phyloP scores from a whole-genome alignment of 2,329 filamentous ascomycete genomes.

The Ceratocystis harringtonii region DNA sequence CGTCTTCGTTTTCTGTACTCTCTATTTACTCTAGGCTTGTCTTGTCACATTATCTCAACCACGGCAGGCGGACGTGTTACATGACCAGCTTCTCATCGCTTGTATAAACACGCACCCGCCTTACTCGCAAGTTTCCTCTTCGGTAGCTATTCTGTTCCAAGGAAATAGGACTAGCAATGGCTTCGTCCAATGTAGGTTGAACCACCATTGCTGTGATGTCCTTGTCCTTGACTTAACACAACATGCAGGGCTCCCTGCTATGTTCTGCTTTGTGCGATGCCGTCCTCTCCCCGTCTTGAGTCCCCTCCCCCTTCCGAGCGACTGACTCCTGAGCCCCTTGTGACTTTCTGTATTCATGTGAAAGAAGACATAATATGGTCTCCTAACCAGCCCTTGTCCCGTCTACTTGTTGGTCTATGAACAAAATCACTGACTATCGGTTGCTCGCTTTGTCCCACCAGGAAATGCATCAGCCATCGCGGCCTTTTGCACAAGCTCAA shows the following conservation, averaged over 20 bases:
- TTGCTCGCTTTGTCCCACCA: conserved; percentile 26
- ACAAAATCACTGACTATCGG: conserved; percentile 18
- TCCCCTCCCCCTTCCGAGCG: neutral
- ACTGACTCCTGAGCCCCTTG: neutral
- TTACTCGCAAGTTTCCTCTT: conserved; percentile 14
- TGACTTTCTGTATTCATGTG: neutral
- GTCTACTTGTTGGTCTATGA: conserved; percentile 9
- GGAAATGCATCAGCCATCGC: conserved; percentile 51
- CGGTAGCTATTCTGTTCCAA: conserved; percentile 17
- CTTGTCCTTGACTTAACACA: conserved; percentile 17
- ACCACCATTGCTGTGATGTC: conserved; percentile 17
- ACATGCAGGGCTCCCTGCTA: neutral
- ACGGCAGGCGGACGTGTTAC: conserved; percentile 6
- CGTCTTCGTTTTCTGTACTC: neutral
- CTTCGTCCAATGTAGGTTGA: conserved; percentile 18
- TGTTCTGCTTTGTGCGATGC: conserved; percentile 9
- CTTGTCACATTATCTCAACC: neutral
- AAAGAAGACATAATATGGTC: neutral
- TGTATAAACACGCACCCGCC: conserved; percentile 10
- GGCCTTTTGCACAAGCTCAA: conserved; percentile 30
- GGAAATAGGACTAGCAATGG: conserved; percentile 18
- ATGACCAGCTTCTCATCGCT: neutral
- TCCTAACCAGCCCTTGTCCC: neutral
- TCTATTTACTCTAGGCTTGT: conserved; percentile 4
- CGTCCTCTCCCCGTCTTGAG: neutral